Evolutionary conservation across 2,329 filamentous ascomycete genomes (phyloP), one percentile per base, ranked within the genome.

Genomic region (Fusarium sp.): DNA sequence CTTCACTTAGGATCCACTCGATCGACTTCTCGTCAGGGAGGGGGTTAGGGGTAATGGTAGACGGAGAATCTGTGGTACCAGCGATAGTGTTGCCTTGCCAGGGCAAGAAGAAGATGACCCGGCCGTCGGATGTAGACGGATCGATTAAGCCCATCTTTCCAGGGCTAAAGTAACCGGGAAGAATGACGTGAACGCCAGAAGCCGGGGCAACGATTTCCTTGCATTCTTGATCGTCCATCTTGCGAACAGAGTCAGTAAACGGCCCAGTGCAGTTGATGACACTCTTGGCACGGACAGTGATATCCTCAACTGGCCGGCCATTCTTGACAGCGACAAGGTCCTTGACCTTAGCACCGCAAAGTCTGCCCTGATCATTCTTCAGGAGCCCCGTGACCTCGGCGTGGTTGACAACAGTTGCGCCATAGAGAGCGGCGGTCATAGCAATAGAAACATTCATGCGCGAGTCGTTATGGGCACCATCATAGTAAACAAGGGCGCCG

Each of bases 81-180:
- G 92, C 92, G 71, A 96, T 95, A 13, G 92, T 96, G 78, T 95
- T 95, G 44, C 92, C 92, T 78, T 96, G 92, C 92, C 92, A 96
- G 19, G 92, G 92, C 36, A 96, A 82, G 82, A 96, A 96, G 85
- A 96, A 96, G 71, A 96, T 94, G 45, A 96, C 92, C 73, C 92
- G 86, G 17, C 92, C 92, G 71, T 96, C 92, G 2, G 92, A 96
- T 2, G 92, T 95, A 36, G 87, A 87, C 6, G 92, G 92, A 70
- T 96, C 92, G 68, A 96, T 91, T 36, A 96, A 82, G 59, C 92
- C 92, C 91, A 96, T 95, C 71, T 93, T 89, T 17, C 88, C 84
- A 38, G 92, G 92, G 69, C 88, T 91, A 80, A 90, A 95, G 79
- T 95, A 96, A 43, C 92, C 92, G 19, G 92, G 92, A 3, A 96